Base-by-base conservation (phyloP, 345 rosid species). In the Eucalyptus urophylla region DNA sequence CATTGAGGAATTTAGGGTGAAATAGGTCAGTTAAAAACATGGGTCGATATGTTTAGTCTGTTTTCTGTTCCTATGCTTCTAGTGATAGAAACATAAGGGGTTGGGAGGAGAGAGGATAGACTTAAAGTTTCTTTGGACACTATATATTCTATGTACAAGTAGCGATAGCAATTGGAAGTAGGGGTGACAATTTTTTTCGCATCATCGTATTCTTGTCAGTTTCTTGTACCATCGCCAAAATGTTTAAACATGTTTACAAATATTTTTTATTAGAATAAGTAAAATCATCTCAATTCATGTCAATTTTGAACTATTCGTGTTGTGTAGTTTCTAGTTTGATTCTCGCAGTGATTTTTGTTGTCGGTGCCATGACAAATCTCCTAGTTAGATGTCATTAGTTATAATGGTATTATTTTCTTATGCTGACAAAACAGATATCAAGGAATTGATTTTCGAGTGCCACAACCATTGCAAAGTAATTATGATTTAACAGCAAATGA, bases 401-500 rank as follows among this genome's bases (percentile, higher is more conserved):
- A 51, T 86, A 3, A 19, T 33, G 14, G 12, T 31, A 87, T 65
- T 43, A 24, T 88, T 60, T 27, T 47, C 56, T 86, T 87, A 50
- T 90, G 60, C 53, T 90, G 40, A 65, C 58, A 90, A 91, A 50
- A 27, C 97, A 97, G 99, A 91, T 97, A 93, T 92, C 99, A 97
- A 91, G 95, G 98, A 90, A 93, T 95, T 87, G 99, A 95, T 90
- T 97, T 97, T 91, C 97, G 99, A 93, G 95, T 96, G 49, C 98
- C 99, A 69, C 97, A 95, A 86, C 91, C 91, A 86, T 91, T 97
- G 89, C 91, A 95, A 92, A 93, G 95, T 90, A 94, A 92, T 90
- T 91, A 93, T 88, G 97, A 94, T 90, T 92, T 95, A 86, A 89
- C 91, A 60, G 89, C 92, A 69, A 91, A 92, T 88, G 92, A 92